Evolutionary conservation across 257 asterid genomes (phyloP).

Genomic region (Ehretia macrophylla): DNA sequence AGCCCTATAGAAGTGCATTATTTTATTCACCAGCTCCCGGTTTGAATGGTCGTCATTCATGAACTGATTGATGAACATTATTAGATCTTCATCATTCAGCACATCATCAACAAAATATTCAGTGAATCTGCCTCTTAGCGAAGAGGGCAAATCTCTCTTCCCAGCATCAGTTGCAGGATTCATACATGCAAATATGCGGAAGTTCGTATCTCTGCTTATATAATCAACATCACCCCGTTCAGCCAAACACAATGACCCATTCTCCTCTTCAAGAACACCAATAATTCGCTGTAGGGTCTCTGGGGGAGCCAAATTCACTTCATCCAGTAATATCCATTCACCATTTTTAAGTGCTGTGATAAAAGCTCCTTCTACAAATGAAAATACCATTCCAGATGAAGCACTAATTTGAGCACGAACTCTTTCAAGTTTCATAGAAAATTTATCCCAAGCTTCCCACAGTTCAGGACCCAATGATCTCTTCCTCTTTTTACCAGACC

Average conservation of each 20-base stretch:
- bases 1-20: slow-evolving; percentile 66
- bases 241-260: slow-evolving; percentile 83
- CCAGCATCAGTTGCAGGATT: slow-evolving; percentile 99
- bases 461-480: slow-evolving; percentile 53
- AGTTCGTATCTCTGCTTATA: slow-evolving; percentile 56
- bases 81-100: slow-evolving; percentile 77
- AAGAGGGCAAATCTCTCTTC: slow-evolving; percentile 73
- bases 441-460: slow-evolving; percentile 53
- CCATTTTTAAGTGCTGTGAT: slow-evolving; percentile 76
- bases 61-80: slow-evolving; percentile 58
- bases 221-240: slow-evolving; percentile 88
- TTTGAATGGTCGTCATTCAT: slow-evolving; percentile 44
- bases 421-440: slow-evolving; percentile 55
- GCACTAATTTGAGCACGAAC: slow-evolving; percentile 63
- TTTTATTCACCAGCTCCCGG: slow-evolving; percentile 28
- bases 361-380: slow-evolving; percentile 96
- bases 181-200: slow-evolving; percentile 96
- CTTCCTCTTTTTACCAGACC: slow-evolving; percentile 68
- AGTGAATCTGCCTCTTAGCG: slow-evolving; percentile 82
- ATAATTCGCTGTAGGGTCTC: slow-evolving; percentile 89
- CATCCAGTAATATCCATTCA: slow-evolving; percentile 96
- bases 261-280: slow-evolving; percentile 87
- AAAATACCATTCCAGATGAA: slow-evolving; percentile 82
- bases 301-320: slow-evolving; percentile 97
- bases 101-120: slow-evolving; percentile 90